Base-by-base conservation (phyloP, 2,329 filamentous ascomycete genomes). In the Plectosphaerella plurivora region DNA sequence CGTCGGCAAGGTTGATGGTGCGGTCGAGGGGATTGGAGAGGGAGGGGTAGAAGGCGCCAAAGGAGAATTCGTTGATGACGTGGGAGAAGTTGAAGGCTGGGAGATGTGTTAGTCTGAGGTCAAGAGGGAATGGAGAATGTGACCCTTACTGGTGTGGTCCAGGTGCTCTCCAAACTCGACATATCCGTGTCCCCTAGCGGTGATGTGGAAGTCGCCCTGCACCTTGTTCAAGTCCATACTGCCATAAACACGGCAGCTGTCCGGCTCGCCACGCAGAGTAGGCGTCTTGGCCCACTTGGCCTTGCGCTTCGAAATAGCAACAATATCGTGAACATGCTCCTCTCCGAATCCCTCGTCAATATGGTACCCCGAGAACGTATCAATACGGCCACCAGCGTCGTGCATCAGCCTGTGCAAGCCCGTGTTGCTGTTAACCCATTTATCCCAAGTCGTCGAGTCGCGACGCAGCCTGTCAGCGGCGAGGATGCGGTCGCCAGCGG, bases 201-300 rank as follows among this genome's bases (percentile, higher is more conserved):
- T 99, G 64, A 99, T 94, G 68, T 99, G 94, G 66, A 99, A 97
- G 69, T 99, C 93, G 4, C 93, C 94, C 71, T 97, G 93, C 45
- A 99, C 94, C 73, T 95, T 96, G 71, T 99, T 99, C 60, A 95
- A 81, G 60, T 96, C 88, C 68, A 99, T 70, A 62, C 84, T 95
- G 35, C 94, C 94, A 68, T 84, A 99, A 57, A 99, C 84, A 47
- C 94, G 84, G 69, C 94, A 99, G 56, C 88, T 88, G 68, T 96
- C 89, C 15, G 78, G 70, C 20, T 63, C 62, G 4, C 74, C 73
- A 65, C 78, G 78, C 16, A 94, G 64, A 54, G 74, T 78, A 2
- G 91, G 92, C 2, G 91, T 94, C 78, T 88, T 92, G 36, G 81
- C 78, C 73, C 84, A 87, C 65, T 86, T 88, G 44, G 83, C 79